Base-by-base conservation (phyloP, 495 filamentous ascomycete genomes). In the Terfezia boudieri region DNA sequence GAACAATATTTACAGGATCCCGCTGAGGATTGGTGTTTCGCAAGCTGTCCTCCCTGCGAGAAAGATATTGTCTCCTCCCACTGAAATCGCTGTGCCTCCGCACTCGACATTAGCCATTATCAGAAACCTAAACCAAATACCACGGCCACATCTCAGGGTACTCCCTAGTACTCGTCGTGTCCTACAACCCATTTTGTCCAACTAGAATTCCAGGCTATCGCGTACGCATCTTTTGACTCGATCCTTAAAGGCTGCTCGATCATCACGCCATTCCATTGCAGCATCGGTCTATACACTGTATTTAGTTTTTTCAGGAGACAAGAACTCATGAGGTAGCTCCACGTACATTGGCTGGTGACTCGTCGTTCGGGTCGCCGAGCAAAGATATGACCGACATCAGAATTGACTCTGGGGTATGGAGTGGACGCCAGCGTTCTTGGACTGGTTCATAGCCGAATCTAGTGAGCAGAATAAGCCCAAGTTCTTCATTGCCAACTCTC, bases 351-450 rank as follows among this genome's bases (percentile, higher is more conserved):
- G 90, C 90, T 1, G 90, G 92, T 63, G 83, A 89, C 76, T 98
- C 92, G 65, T 96, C 92, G 67, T 98, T 98, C 59, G 90, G 90
- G 71, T 94, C 89, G 2, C 88, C 87, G 54, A 98, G 73, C 90
- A 98, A 96, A 64, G 85, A 93, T 86, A 98, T 98, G 50, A 98
- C 90, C 1, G 77, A 83, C 53, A 96, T 87, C 57, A 98, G 70
- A 54, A 98, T 98, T 76, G 95, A 96, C 74, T 96, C 92, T 59
- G 95, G 87, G 55, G 80, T 86, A 70, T 96, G 90, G 49, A 98
- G 94, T 43, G 90, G 90, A 48, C 78, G 83, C 90, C 90, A 98
- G 51, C 90, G 76, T 73, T 98, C 90, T 17, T 78, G 83, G 22
- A 92, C 92, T 61, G 89, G 83, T 69, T 98, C 90, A 72, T 98